Evolutionary conservation across 2,329 filamentous ascomycete species (phyloP), one percentile per base, ranked within the genome.

Genomic region (Calonectria honghensis): DNA sequence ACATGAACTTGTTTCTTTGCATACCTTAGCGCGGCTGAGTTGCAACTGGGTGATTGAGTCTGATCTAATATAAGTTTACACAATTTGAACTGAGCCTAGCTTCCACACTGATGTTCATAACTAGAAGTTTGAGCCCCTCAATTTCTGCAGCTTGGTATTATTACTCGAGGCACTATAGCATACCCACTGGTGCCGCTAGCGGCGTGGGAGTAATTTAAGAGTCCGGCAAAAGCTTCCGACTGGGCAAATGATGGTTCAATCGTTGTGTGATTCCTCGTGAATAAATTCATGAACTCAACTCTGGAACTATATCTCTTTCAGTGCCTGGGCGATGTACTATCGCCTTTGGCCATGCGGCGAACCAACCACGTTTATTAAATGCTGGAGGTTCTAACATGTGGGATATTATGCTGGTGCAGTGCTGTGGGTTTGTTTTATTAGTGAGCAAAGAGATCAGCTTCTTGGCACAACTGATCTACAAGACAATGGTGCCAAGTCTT

Each of bases 71-170:
- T 18, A n/a, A 45, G 6, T 20, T 45, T 6, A 3, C 18, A 6
- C 5, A 1, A 6, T 6, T 2, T 20, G 1, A 41, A 20, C 6
- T 18, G 9, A 7, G 1, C 18, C 10, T 18, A 1, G 41, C 18
- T n/a, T 45, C 16, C 18, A 45, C 7, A 6, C 6, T 10, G 18
- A 10, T 20, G 20, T 45, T 45, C 41, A 45, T 3, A 7, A 6
- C n/a, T n/a, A 6, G 6, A 45, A 45, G 18, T 18, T 45, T 6
- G 4, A 4, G 18, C 2, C 41, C 7, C 2, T 20, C 41, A 20
- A n/a, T 18, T 45, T 4, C 41, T n/a, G 7, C 6, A 18, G 18
- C 18, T n/a, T 45, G 6, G 5, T n/a, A n/a, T 45, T 18, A 45
- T 18, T 9, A n/a, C 18, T 20, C 18, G 16, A 10, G 7, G 7